phyloP scores from a whole-genome alignment of 2,329 filamentous ascomycete species.

The Fusarium acutatum region DNA sequence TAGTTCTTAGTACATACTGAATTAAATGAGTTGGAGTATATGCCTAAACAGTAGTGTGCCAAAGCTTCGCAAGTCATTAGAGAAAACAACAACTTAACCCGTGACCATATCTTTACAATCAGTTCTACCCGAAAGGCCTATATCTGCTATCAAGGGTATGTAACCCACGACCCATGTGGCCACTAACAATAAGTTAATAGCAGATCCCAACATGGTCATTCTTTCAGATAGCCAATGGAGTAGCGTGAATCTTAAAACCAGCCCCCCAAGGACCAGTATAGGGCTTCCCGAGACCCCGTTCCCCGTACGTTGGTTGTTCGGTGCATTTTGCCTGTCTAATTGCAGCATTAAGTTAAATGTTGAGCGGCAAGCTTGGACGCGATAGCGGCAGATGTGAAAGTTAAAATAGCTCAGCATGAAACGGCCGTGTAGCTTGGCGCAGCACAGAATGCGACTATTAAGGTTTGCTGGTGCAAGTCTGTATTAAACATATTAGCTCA shows the following conservation, averaged over 20 bases:
- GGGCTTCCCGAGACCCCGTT: not conserved
- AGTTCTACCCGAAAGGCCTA: accelerated
- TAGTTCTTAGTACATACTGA: not conserved
- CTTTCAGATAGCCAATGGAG: not conserved
- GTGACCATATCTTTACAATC: accelerated
- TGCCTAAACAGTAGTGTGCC: not conserved
- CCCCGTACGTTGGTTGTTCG: accelerated
- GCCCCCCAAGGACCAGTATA: not conserved
- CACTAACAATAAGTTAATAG: not conserved
- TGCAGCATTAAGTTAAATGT: not conserved
- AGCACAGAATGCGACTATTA: accelerated
- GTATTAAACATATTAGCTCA: too few species aligned
- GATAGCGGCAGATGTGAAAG: not conserved
- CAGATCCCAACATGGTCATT: accelerated
- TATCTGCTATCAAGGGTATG: accelerated
- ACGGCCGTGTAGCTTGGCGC: accelerated
- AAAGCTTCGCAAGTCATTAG: accelerated
- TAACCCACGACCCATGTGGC: accelerated
- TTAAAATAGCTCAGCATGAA: not conserved
- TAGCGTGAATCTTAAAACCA: accelerated
- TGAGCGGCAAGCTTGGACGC: not conserved
- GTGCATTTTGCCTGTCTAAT: accelerated
- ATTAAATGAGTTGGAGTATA: not conserved
- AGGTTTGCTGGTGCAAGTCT: too few species aligned
- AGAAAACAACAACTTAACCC: accelerated